A percentile compares a stretch with the other conserved stretches of the same genome.
Conservation (phyloP, 2,329 filamentous ascomycete genomes). For the Scytalidium sp. region DNA sequence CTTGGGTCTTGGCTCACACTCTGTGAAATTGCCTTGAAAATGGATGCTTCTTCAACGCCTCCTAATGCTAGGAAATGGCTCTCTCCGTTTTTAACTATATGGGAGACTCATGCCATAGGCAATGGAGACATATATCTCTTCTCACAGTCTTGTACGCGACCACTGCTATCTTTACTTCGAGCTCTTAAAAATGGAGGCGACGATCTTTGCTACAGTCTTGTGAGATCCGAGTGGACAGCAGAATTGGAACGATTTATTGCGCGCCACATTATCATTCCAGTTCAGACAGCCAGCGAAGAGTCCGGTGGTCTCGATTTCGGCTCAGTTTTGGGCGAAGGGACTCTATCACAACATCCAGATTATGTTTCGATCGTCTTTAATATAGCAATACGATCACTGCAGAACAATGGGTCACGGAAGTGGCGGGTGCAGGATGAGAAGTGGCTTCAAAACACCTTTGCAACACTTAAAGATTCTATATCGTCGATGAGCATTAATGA, state of each 20-base stretch:
- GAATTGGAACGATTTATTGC: constrained; percentile 29
- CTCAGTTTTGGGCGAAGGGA: constrained; percentile 5
- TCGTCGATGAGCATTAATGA: constrained; percentile 8
- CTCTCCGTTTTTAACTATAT: constrained; percentile 26
- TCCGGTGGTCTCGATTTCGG: background rate
- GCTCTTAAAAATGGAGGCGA: background rate
- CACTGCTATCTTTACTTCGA: constrained; percentile 24
- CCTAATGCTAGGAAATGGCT: constrained; percentile 15
- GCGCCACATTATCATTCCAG: constrained; percentile 31
- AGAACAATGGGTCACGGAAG: constrained; percentile 38
- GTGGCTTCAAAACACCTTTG: constrained; percentile 48
- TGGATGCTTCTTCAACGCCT: background rate
- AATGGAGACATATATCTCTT: constrained; percentile 21
- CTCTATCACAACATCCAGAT: constrained; percentile 24
- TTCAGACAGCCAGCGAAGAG: constrained; percentile 17
- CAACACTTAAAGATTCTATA: constrained; percentile 24
- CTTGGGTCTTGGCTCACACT: constrained; percentile 28
- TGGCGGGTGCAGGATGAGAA: constrained; percentile 40
- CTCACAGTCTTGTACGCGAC: constrained; percentile 28
- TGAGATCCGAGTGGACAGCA: constrained; percentile 11
- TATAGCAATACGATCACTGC: constrained; percentile 41
- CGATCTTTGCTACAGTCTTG: background rate
- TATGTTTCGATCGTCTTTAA: constrained; percentile 42
- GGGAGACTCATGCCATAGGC: constrained; percentile 18
- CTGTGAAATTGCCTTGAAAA: constrained; percentile 11